Percentiles rank a stretch among this genome's conserved stretches.
phyloP scores from a whole-genome alignment of 2,329 filamentous ascomycete genomes.

The Penicillium rolfsii region DNA sequence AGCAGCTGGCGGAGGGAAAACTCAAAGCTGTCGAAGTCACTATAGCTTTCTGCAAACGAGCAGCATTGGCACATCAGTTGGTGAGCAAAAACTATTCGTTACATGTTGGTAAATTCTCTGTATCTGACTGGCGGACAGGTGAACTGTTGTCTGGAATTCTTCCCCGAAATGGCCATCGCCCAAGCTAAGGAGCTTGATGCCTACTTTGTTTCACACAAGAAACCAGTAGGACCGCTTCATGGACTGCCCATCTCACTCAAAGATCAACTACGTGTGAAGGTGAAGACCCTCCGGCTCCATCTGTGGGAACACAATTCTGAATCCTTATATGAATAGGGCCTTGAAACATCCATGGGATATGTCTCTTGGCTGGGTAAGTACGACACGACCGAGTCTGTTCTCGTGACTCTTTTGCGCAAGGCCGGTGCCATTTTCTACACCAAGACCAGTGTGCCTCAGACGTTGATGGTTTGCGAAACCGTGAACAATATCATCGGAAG shows the following conservation, averaged over 20 bases:
- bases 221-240: slow-evolving; percentile 65
- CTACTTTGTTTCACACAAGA: slow-evolving; percentile 51
- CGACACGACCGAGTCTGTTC: slow-evolving; percentile 25
- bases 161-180: slow-evolving; percentile 57
- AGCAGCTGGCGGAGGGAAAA: slow-evolving; percentile 20
- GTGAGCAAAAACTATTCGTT: slow-evolving; percentile 5
- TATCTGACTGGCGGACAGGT: slow-evolving; percentile 10
- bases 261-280: slow-evolving; percentile 60
- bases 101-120: background rate
- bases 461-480: slow-evolving; percentile 70
- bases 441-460: slow-evolving; percentile 63
- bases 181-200: slow-evolving; percentile 56
- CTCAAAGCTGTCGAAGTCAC: slow-evolving; percentile 27
- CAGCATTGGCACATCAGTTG: slow-evolving; percentile 29
- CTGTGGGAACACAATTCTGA: background rate
- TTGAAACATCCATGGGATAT: slow-evolving; percentile 26
- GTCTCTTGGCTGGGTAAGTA: slow-evolving; percentile 25
- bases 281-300: background rate
- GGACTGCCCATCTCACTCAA: slow-evolving; percentile 64
- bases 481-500: slow-evolving; percentile 68
- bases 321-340: slow-evolving; percentile 10
- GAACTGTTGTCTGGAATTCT: slow-evolving; percentile 36
- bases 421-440: slow-evolving; percentile 60
- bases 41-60: slow-evolving; percentile 29
- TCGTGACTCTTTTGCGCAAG: slow-evolving; percentile 44